Percentiles rank a stretch among this genome's conserved stretches.
Conservation (phyloP, 352 stramenopile species). For the Globisporangium orthogonon region DNA sequence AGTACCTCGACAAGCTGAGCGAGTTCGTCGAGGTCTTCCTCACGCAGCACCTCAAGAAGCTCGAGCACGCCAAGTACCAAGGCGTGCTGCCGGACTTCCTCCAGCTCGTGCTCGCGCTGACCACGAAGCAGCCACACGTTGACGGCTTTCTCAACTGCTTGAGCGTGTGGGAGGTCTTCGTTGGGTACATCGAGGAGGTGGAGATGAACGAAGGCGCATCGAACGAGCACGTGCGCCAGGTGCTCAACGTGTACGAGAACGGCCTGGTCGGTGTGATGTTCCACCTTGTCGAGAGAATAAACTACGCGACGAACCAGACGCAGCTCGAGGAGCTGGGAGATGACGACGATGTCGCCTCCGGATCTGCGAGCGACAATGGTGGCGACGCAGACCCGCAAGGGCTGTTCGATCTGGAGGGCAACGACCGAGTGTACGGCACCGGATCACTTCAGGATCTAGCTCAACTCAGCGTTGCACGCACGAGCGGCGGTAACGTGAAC, state of each 20-base stretch:
- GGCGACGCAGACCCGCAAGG: constrained; percentile 31
- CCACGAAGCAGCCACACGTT: constrained; percentile 62
- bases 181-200: constrained; percentile 74
- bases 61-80: constrained; percentile 50
- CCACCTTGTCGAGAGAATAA: constrained; percentile 65
- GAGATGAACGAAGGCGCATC: constrained; percentile 60
- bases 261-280: constrained; percentile 71
- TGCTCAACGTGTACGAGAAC: constrained; percentile 62
- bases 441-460: constrained; percentile 66
- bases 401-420: constrained; percentile 29
- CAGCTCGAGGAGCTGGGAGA: constrained; percentile 62
- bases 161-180: constrained; percentile 78
- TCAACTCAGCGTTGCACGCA: constrained; percentile 42
- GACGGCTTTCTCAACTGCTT: constrained; percentile 75
- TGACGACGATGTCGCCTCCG: constrained; percentile 24
- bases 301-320: constrained; percentile 53
- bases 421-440: constrained; percentile 31
- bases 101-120: constrained; percentile 54
- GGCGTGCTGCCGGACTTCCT: constrained; percentile 46
- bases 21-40: constrained; percentile 72
- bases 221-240: constrained; percentile 36
- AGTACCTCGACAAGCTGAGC: constrained; percentile 72
- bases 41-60: constrained; percentile 64
- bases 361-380: constrained; percentile 9
- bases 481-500: constrained; percentile 25